Conservation (phyloP, 768 basidiomycete species). For the Solioccasus polychromus region DNA sequence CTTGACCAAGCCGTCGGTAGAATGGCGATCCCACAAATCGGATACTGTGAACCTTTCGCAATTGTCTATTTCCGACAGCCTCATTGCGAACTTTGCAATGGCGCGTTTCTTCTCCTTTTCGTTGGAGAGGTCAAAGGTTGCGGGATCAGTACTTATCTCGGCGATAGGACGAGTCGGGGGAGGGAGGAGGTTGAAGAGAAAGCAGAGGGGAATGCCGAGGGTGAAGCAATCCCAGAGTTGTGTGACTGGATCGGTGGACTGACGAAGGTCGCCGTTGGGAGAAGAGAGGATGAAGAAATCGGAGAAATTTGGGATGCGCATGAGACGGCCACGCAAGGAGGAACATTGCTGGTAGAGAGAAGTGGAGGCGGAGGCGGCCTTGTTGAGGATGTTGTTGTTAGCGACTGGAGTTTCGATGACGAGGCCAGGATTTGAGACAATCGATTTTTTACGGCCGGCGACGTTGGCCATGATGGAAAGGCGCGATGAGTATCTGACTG, state of each 20-base stretch:
- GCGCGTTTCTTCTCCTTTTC: conserved; percentile 89
- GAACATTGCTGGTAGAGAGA: conserved; percentile 94
- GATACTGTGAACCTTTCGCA: conserved; percentile 87
- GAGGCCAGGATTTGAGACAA: conserved; percentile 60
- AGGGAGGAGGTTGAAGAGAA: conserved; percentile 91
- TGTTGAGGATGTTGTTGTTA: conserved; percentile 87
- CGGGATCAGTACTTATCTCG: conserved; percentile 61
- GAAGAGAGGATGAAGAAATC: conserved; percentile 65
- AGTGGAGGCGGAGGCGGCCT: conserved; percentile 80
- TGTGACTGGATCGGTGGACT: conserved; percentile 88
- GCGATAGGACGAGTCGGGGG: conserved; percentile 40
- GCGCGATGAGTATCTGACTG: conserved; percentile 7
- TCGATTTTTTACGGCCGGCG: conserved; percentile 78
- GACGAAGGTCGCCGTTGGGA: conserved; percentile 54
- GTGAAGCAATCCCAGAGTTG: conserved; percentile 95
- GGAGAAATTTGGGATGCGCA: conserved; percentile 73
- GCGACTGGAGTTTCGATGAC: conserved; percentile 73
- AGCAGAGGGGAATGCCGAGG: conserved; percentile 90
- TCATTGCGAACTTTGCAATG: conserved; percentile 90
- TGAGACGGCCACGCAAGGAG: conserved; percentile 67
- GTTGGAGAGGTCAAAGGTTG: conserved; percentile 62
- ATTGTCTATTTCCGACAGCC: conserved; percentile 65
- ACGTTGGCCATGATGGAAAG: conserved; percentile 45
- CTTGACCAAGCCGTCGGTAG: conserved; percentile 94
- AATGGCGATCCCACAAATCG: conserved; percentile 86